Evolutionary conservation across 768 basidiomycete species (phyloP).

Genomic region (Ephemerocybe angulata): DNA sequence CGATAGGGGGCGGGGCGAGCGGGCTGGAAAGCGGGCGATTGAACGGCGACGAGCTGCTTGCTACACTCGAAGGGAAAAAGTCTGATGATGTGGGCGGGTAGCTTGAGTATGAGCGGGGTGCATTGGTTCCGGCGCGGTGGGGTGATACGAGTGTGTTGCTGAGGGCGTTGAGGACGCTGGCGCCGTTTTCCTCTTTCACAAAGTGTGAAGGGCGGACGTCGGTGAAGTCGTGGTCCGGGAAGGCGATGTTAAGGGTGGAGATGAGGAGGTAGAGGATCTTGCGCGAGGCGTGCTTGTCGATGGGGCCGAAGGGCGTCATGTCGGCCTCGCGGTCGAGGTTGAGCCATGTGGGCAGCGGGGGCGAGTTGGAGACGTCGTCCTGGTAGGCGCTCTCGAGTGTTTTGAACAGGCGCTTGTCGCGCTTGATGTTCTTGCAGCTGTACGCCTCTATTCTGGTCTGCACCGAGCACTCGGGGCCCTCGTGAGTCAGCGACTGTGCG

Average conservation of each 20-base stretch:
- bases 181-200: constrained; percentile 75
- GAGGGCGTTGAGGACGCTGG: constrained; percentile 77
- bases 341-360: constrained; percentile 80
- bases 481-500: constrained; percentile 75
- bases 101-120: constrained; percentile 80
- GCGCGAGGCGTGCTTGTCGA: constrained; percentile 77
- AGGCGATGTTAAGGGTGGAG: constrained; percentile 94
- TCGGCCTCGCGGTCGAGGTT: constrained; percentile 66
- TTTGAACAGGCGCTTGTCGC: constrained; percentile 95
- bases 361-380: constrained; percentile 76
- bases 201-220: constrained; percentile 90
- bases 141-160: constrained; percentile 80
- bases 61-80: constrained; percentile 73
- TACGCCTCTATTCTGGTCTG: constrained; percentile 95
- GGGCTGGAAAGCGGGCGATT: constrained; percentile 57
- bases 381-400: constrained; percentile 85
- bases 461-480: constrained; percentile 84
- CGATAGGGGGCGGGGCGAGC: constrained; percentile 66
- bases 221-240: constrained; percentile 96
- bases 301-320: constrained; percentile 86
- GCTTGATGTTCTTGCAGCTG: constrained; percentile 95
- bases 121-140: constrained; percentile 58
- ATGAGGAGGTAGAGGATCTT: constrained; percentile 97
- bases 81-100: constrained; percentile 72
- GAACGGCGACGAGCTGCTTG: constrained; percentile 68